Percentiles rank a stretch among this genome's conserved stretches.
Evolutionary conservation across 2,329 filamentous ascomycete genomes (phyloP).

Genomic region (Ambrosiella xylebori): DNA sequence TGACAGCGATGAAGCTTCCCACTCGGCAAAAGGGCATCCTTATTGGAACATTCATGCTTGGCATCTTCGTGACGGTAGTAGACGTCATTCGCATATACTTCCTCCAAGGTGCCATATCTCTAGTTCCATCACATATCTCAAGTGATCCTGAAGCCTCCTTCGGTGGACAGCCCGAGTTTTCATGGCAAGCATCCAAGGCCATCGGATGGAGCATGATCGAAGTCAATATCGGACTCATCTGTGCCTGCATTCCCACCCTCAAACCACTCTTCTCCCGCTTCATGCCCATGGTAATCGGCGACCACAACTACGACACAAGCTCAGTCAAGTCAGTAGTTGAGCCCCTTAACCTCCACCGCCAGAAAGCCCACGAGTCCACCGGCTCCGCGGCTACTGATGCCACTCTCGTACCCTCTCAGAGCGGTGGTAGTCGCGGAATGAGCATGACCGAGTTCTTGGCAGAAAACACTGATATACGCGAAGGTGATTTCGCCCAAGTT

Average conservation of each 20-base stretch:
- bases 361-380: background rate
- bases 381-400: background rate
- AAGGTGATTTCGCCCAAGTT: slow-evolving; percentile 1
- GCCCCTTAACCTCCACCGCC: background rate
- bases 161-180: slow-evolving; percentile 35
- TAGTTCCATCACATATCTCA: slow-evolving; percentile 23
- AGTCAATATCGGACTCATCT: slow-evolving; percentile 78
- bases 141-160: slow-evolving; percentile 28
- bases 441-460: slow-evolving; percentile 9
- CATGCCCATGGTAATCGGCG: slow-evolving; percentile 38
- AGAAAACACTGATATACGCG: slow-evolving; percentile 4
- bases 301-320: slow-evolving; percentile 20
- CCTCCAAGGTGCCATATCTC: slow-evolving; percentile 52
- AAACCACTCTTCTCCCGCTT: slow-evolving; percentile 64
- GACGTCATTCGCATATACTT: slow-evolving; percentile 85
- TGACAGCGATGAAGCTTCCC: slow-evolving; percentile 73
- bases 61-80: slow-evolving; percentile 72
- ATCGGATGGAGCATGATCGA: slow-evolving; percentile 93
- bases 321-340: background rate
- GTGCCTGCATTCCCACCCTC: slow-evolving; percentile 78
- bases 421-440: background rate
- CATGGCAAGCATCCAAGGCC: slow-evolving; percentile 64
- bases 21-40: slow-evolving; percentile 75
- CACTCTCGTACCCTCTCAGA: background rate
- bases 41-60: slow-evolving; percentile 69